phyloP scores from a whole-genome alignment of 257 asterid species.

The Solanum pimpinellifolium region DNA sequence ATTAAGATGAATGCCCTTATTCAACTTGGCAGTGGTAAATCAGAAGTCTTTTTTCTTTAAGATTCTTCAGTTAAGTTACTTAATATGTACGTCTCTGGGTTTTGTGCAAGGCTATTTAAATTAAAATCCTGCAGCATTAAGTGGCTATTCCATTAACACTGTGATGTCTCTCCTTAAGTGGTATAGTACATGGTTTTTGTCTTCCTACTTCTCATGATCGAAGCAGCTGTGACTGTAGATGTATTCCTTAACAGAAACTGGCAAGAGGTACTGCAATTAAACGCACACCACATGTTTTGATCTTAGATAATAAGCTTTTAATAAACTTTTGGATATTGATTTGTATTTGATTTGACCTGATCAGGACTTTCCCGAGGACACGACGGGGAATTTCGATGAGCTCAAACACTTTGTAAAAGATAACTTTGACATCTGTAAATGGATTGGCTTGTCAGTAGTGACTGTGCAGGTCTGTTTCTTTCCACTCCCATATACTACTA shows the following conservation, averaged over 20 bases:
- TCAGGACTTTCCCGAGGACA: slow-evolving; percentile 61
- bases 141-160: neutral
- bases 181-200: slow-evolving; percentile 55
- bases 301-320: neutral
- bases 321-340: neutral
- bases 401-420: slow-evolving; percentile 51
- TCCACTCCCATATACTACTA: neutral
- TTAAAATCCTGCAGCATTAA: neutral
- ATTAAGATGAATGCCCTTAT: neutral
- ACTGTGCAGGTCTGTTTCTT: slow-evolving; percentile 55
- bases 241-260: slow-evolving; percentile 65
- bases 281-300: neutral
- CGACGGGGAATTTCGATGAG: slow-evolving; percentile 62
- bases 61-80: neutral
- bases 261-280: slow-evolving; percentile 57
- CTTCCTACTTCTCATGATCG: slow-evolving; percentile 57
- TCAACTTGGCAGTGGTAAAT: neutral
- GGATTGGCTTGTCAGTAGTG: slow-evolving; percentile 67
- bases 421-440: slow-evolving; percentile 71
- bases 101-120: neutral
- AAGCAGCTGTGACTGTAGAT: slow-evolving; percentile 69
- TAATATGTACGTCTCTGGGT: neutral
- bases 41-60: neutral
- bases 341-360: neutral
- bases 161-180: slow-evolving; percentile 37